A percentile compares a stretch with the other conserved stretches of the same genome.
phyloP scores from a whole-genome alignment of 78 protist species.

The Dictyostelium citrinum region DNA sequence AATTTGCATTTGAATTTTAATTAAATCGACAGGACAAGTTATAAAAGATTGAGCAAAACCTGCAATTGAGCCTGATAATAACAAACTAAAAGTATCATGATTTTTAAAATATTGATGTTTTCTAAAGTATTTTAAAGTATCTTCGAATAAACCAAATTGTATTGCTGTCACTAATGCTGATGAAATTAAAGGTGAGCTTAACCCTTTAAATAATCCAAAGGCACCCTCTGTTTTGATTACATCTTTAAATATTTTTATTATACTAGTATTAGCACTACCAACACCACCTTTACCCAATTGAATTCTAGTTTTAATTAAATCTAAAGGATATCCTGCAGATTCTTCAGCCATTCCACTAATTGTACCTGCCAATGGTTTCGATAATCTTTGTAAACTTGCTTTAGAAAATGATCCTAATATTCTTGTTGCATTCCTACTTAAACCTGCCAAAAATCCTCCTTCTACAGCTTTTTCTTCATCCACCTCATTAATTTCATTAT shows the following conservation, averaged over 20 bases:
- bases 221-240: slow-evolving; percentile 17
- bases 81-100: not conserved
- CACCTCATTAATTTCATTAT: not conserved
- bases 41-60: slow-evolving; percentile 41
- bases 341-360: slow-evolving; percentile 66
- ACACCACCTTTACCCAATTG: not conserved
- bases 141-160: slow-evolving; percentile 37
- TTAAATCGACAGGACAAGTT: slow-evolving; percentile 25
- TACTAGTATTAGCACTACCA: not conserved
- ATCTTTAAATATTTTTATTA: not conserved
- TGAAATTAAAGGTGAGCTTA: slow-evolving; percentile 19
- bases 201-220: slow-evolving; percentile 35
- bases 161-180: not conserved
- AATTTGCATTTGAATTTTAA: slow-evolving; percentile 32
- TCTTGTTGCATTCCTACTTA: not conserved
- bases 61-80: not conserved
- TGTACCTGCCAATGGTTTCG: slow-evolving; percentile 41
- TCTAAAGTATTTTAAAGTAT: not conserved
- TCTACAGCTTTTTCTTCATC: not conserved
- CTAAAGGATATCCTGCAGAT: slow-evolving; percentile 33
- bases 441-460: not conserved
- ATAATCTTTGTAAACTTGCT: not conserved
- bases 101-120: not conserved
- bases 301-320: slow-evolving; percentile 44
- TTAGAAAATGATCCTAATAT: not conserved